phyloP scores from a whole-genome alignment of 495 filamentous ascomycete genomes.

The Aspergillus biplanus region DNA sequence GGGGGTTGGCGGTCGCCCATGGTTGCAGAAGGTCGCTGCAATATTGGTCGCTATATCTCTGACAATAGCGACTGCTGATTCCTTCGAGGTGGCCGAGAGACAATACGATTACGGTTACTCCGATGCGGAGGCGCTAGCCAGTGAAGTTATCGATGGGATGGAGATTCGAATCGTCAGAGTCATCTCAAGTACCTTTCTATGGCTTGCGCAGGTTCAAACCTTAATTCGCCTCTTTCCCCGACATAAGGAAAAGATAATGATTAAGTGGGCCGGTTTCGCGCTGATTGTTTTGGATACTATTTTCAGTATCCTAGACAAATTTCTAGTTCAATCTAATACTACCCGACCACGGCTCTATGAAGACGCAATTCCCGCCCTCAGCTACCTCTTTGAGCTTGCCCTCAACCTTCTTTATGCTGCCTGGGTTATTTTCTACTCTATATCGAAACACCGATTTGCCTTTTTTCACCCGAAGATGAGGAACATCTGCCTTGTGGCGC shows the following conservation, averaged over 20 bases:
- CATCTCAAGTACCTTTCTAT: conserved; percentile 92
- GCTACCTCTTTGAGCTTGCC: conserved; percentile 90
- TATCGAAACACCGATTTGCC: conserved; percentile 90
- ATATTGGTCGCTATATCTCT: conserved; percentile 87
- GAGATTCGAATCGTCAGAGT: conserved; percentile 87
- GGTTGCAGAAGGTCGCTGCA: conserved; percentile 94
- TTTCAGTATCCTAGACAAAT: conserved; percentile 87
- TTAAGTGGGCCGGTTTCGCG: conserved; percentile 97
- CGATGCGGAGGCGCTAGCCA: conserved; percentile 72
- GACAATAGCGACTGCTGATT: conserved; percentile 89
- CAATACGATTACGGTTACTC: conserved; percentile 76
- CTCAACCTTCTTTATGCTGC: conserved; percentile 89
- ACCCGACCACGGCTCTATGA: conserved; percentile 72
- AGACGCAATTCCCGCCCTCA: conserved; percentile 88
- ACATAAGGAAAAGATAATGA: conserved; percentile 95
- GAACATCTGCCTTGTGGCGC: conserved; percentile 85
- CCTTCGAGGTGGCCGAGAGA: conserved; percentile 75
- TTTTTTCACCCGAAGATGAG: conserved; percentile 93
- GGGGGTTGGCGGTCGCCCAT: conserved; percentile 88
- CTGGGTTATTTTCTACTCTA: conserved; percentile 93
- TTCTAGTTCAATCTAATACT: conserved; percentile 62
- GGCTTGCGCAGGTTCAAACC: conserved; percentile 97
- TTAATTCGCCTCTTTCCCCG: conserved; percentile 93
- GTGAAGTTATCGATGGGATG: conserved; percentile 74
- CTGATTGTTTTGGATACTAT: conserved; percentile 87